Base-by-base conservation (phyloP, 1,139 yeast species). In the Yamadazyma atmosphaerica region DNA sequence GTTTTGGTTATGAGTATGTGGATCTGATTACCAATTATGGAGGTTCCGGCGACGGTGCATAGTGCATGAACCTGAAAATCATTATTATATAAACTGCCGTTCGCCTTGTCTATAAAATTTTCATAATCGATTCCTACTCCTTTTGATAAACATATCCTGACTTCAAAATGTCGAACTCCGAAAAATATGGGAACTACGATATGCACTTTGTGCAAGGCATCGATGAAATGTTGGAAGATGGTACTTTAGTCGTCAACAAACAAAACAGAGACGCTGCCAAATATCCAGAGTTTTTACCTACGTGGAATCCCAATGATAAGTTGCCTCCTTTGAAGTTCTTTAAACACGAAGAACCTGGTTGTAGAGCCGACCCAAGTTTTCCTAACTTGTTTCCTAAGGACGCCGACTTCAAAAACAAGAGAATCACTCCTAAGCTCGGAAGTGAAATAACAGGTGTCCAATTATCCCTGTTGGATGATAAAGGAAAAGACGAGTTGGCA, bases 361-460 rank as follows among this genome's bases (percentile, higher is more conserved):
- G 63, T 23, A 63, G 68, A 42, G 87, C 82, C 9, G 82, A 81
- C 49, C 74, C 79, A 10, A 50, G 60, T 2, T 71, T 76, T 43
- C 65, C 68, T 26, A 71, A 69, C 45, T 66, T 82, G 41, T 71
- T 79, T 50, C 69, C 72, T 2, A 48, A 56, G 27, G 56, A 46
- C 14, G 7, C 6, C 11, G 49, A 55, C 16, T 50, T 55, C 33
- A 61, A 57, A 23, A 49, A 59, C 24, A 67, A 64, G 45, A 61
- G 58, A 33, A 53, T 79, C 42, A 74, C 83, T 8, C 88, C 88
- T 32, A 79, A 77, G 54, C 63, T 83, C 40, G 89, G 89, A n/a
- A 65, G 80, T 13, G 84, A 77, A 54, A 60, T 83, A 23, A 52
- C 55, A 19, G 84, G 85, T 10, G 59, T 81, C 33, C 83, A 80